Evolutionary conservation across 179 eudicot species (phyloP), one percentile per base, ranked within the genome.

Genomic region (Silene coronaria): DNA sequence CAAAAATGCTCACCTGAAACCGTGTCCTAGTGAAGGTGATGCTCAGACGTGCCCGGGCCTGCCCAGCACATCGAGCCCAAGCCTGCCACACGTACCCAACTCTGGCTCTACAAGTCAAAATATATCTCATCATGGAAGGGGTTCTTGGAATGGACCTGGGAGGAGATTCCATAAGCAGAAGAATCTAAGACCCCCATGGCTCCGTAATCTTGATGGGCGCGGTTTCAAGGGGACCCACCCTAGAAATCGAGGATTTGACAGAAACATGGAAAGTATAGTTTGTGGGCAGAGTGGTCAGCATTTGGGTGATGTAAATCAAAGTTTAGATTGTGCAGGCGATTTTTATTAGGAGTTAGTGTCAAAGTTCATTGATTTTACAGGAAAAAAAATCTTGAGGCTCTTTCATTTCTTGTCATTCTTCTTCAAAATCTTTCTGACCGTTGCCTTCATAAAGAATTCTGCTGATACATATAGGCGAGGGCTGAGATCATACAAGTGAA

Each of bases 101-200:
- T 71, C 76, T 0, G 77, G 69, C 63, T 60, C 83, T 64, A 70
- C 79, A 55, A 79, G 73, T 70, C 86, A 76, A 16, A 79, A 73
- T 26, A 68, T 60, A 84, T 46, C 79, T 36, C 82, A 78, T 79
- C 80, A 53, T 30, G 83, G 58, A 42, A 77, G 80, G 74, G 78
- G 82, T 36, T 53, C 72, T 26, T 46, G 82, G 23, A 53, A 80
- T 76, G 73, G 65, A 64, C 76, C 82, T 63, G 89, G 85, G 57
- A 89, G 81, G 85, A 88, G 87, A 79, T 81, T 74, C 67, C 70
- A 85, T 64, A 82, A 83, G 85, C 96, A 84, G 76, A 90, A 85
- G 61, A 90, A 83, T 82, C 21, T 58, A 13, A 78, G 83, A 53
- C 91, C 85, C 57, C 96, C 93, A 10, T 88, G 94, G 94, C 36